These are phyloP conservation scores for Blumeriella jaapii DNA, from an alignment of 2,329 filamentous ascomycete genomes.

Conservation along the genomic window DNA sequence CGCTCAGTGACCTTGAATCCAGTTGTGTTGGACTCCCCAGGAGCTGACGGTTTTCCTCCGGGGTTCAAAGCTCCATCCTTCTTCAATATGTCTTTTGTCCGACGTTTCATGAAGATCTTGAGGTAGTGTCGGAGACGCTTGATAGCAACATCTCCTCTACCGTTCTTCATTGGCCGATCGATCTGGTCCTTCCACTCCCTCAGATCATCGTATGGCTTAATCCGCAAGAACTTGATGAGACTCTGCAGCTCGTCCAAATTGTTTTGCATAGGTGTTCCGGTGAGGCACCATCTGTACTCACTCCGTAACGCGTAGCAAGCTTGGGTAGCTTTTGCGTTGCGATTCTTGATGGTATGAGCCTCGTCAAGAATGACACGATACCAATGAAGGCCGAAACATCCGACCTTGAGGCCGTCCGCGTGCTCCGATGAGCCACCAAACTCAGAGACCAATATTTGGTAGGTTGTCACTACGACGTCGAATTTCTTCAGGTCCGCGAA, in stretches of 20 bases:
- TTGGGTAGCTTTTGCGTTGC: constrained; percentile 89
- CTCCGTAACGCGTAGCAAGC: constrained; percentile 76
- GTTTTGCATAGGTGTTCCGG: constrained; percentile 96
- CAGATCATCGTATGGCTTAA: constrained; percentile 82
- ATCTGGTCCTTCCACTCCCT: constrained; percentile 87
- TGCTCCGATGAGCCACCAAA: constrained; percentile 57
- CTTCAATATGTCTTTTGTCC: constrained; percentile 94
- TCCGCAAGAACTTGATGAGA: constrained; percentile 81
- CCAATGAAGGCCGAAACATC: constrained; percentile 88
- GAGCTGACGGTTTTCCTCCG: constrained; percentile 48
- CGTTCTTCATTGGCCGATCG: constrained; percentile 77
- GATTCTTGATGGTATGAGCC: constrained; percentile 97
- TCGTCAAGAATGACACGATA: constrained; percentile 93
- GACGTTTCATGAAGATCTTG: constrained; percentile 95
- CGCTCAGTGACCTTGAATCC: constrained; percentile 88
- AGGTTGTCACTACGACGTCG: constrained; percentile 95
- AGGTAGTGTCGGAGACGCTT: constrained; percentile 73
- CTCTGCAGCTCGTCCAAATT: constrained; percentile 95
- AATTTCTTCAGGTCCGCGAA: constrained; percentile 68
- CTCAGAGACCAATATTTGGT: constrained; percentile 89
- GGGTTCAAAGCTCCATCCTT: constrained; percentile 71
- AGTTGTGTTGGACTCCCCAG: constrained; percentile 38
- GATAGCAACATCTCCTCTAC: constrained; percentile 81
- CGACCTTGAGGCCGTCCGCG: constrained; percentile 53
- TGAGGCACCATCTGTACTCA: constrained; percentile 91